Conservation (phyloP, 2,329 filamentous ascomycete species). For the Daldinia sp. region DNA sequence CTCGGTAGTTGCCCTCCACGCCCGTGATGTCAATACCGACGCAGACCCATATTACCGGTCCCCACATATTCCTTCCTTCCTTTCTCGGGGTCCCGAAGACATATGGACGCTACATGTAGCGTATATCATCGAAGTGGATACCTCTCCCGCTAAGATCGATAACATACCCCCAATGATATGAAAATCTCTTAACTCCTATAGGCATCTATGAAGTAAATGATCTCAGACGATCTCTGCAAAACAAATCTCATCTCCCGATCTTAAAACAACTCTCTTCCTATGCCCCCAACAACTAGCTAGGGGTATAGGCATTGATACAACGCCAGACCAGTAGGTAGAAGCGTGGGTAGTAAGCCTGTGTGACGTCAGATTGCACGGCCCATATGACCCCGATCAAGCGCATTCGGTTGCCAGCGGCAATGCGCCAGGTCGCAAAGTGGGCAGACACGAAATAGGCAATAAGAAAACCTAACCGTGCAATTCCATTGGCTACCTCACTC, state of each 20-base stretch:
- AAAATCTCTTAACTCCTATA: not conserved
- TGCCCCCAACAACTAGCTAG: not conserved
- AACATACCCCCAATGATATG: not conserved
- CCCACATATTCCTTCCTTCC: not conserved
- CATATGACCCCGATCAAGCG: constrained; percentile 12
- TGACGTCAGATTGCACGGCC: constrained; percentile 28
- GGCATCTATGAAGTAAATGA: constrained; percentile 16
- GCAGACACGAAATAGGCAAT: constrained; percentile 33
- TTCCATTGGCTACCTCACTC: constrained; percentile 24
- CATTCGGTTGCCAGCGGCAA: constrained; percentile 20
- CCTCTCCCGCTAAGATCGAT: not conserved
- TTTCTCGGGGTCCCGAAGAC: not conserved
- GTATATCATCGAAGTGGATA: not conserved
- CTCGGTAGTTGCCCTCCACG: not conserved
- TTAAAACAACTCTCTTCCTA: not conserved
- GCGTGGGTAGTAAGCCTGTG: constrained; percentile 4
- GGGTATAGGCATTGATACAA: not conserved
- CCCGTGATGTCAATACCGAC: constrained; percentile 9
- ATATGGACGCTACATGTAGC: not conserved
- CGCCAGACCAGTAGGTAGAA: not conserved
- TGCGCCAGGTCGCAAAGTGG: constrained; percentile 12
- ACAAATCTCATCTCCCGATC: not conserved
- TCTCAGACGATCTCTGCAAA: not conserved
- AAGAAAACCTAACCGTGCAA: not conserved
- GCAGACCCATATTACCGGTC: not conserved